Evolutionary conservation across 805 yeast genomes (phyloP), one percentile per base, ranked within the genome.

Genomic region (Grigorovia jiainica): DNA sequence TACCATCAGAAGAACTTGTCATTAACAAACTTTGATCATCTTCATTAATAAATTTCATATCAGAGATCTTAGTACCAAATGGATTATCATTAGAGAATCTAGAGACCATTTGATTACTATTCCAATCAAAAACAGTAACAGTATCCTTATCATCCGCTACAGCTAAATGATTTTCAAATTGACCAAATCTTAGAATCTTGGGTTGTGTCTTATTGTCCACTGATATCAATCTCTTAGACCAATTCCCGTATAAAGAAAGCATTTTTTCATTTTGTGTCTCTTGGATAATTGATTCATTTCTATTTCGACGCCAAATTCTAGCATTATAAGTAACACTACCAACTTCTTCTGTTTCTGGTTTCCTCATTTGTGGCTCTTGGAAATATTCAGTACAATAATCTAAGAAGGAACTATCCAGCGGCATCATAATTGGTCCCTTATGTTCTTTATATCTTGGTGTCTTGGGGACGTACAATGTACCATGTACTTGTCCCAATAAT

Each of bases 361-460:
- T 79, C 9, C 85, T 78, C 81, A 89, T 81, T 57, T 90, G 97
- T 0, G 98, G 97, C 56, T 89, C 97, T 54, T 89, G 95, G 66
- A 90, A 92, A 55, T 87, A 89, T 59, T 92, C 98, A 45, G 86
- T 57, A 51, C 83, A 76, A 60, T 81, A 84, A 40, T 80, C 84
- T 47, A 83, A 73, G 52, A 84, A 82, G 6, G 76, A 75, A 8
- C 86, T 79, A 4, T 68, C 67, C 9, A 76, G 58, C 1, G 86
- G 82, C 3, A 82, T 52, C 5, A 63, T 64, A 2, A 58, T 46
- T 3, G 49, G 46, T 13, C 53, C 56, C 15, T 46, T 47, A 11
- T 43, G 49, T 21, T 63, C 59, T 8, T 49, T 60, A 49, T 71
- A 79, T 20, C 82, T 64, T 6, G 85, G 78, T 0, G 85, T 73